A percentile compares a stretch with the other conserved stretches of the same genome.
These are phyloP conservation scores for Eucalyptus cloeziana DNA, from an alignment of 345 rosid genomes.

Conservation along the genomic window DNA sequence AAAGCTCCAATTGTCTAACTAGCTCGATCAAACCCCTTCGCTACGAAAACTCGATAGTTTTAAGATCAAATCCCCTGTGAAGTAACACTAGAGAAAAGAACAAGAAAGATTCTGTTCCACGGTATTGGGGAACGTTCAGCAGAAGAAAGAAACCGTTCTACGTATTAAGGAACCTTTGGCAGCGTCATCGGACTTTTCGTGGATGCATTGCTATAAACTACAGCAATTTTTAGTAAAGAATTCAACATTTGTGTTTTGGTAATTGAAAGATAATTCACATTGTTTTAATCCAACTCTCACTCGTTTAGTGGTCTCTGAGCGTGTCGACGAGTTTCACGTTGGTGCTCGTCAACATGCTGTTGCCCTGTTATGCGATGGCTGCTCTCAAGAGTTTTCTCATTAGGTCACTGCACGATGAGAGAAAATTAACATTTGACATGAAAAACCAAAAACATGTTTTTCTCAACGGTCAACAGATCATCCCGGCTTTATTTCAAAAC, in stretches of 20 bases:
- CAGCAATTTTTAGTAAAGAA: not conserved
- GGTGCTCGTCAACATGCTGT: not conserved
- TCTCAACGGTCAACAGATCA: not conserved
- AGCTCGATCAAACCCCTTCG: not conserved
- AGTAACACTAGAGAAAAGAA: not conserved
- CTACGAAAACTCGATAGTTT: not conserved
- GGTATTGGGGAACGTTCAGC: not conserved
- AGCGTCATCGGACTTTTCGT: not conserved
- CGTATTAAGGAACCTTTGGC: not conserved
- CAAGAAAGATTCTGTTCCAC: not conserved
- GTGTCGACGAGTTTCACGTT: not conserved
- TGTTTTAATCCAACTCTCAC: not conserved
- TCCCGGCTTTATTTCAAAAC: not conserved
- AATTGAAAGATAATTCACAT: not conserved
- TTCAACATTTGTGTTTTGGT: not conserved
- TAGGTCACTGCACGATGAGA: not conserved
- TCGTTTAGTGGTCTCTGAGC: not conserved
- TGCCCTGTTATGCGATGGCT: not conserved
- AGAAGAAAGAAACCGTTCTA: not conserved
- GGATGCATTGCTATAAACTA: not conserved
- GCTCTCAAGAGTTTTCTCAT: not conserved
- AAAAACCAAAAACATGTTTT: not conserved
- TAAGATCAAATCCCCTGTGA: not conserved
- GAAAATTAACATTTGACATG: not conserved
- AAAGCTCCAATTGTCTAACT: not conserved